phyloP scores from a whole-genome alignment of 495 filamentous ascomycete genomes.

The Neurospora cerealis region DNA sequence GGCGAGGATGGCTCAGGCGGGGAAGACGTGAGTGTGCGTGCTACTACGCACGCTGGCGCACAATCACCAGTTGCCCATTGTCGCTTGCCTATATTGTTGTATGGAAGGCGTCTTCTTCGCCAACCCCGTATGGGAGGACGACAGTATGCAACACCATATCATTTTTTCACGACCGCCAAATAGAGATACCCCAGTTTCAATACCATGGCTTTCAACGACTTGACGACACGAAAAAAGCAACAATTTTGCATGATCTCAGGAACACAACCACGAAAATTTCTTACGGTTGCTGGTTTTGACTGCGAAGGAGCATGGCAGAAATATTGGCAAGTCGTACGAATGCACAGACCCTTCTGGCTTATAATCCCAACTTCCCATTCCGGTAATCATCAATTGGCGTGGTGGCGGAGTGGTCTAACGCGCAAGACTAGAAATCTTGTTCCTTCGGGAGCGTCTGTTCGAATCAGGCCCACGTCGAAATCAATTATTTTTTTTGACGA shows the following conservation, averaged over 20 bases:
- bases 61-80: neutral
- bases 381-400: neutral
- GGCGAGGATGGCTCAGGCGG: slow-evolving; percentile 42
- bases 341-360: neutral
- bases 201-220: neutral
- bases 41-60: too few species aligned
- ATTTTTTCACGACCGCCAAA: neutral
- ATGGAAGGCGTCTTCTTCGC: neutral
- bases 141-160: neutral
- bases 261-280: neutral
- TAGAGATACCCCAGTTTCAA: neutral
- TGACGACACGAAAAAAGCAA: neutral
- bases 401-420: neutral
- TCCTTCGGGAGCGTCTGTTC: neutral
- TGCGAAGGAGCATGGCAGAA: neutral
- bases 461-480: neutral
- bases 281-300: neutral
- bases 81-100: neutral
- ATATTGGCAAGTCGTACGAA: neutral
- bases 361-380: neutral
- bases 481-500: neutral
- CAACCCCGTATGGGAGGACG: neutral
- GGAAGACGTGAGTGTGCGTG: slow-evolving; percentile 23
- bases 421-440: neutral
- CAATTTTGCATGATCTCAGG: neutral